Base-by-base conservation (phyloP, 2,329 filamentous ascomycete genomes). In the Alternaria panax region DNA sequence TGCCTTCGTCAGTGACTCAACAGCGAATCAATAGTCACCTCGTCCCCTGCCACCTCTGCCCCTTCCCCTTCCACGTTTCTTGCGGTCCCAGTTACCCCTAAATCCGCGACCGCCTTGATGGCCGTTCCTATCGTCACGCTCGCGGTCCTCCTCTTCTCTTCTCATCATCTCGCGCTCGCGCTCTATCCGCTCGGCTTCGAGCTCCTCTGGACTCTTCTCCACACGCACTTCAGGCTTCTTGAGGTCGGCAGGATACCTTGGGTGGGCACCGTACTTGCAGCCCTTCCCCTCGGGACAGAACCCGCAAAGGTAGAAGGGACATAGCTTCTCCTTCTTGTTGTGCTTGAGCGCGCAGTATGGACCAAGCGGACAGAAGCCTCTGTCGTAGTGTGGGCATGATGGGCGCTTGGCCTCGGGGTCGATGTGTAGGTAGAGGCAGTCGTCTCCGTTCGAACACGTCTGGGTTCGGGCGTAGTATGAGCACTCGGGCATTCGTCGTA, bases 401-500 rank as follows among this genome's bases (percentile, higher is more conserved):
- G 77, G 66, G 57, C 78, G 82, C 73, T 92, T 89, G 62, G 90
- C 88, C 75, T 92, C 86, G 50, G 93, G 91, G 71, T 95, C 92
- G 71, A 96, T 91, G 80, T 97, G 92, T 46, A 96, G 88, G 78
- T 96, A 97, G 5, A 96, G 84, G 75, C 95, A 99, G 80, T 99
- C 95, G 79, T 98, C 94, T 67, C 94, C 95, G 80, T 97, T 97
- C 64, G 91, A 92, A 81, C 95, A 99, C 78, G 96, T 97, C 56
- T 92, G 92, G 75, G 95, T 96, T 62, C 93, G 87, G 58, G 93
- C 89, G 80, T 94, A 98, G 80, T 97, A 96, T 75, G 96, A 96
- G 82, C 95, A 99, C 82, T 98, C 95, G 64, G 95, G 93, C 92
- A 98, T 98, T 79, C 95, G 93, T 65, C 95, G 89, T 69, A 99